Conservation (phyloP, 2,329 filamentous ascomycete genomes). For the Phialemoniopsis sp. region DNA sequence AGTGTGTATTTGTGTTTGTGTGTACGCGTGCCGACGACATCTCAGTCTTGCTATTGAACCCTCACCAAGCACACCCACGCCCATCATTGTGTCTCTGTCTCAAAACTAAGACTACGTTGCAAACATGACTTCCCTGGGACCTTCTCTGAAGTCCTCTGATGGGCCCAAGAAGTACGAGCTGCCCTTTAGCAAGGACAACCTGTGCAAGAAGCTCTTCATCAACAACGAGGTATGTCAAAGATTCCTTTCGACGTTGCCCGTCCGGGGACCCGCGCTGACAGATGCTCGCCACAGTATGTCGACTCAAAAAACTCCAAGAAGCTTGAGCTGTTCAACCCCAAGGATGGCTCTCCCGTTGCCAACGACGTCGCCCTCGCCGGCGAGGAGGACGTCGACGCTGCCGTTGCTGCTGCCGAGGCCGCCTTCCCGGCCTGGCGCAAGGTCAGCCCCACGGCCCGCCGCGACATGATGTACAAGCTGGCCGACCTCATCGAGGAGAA, state of each 20-base stretch:
- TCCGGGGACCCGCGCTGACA: not conserved
- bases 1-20: too few relatives aligned
- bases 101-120: not conserved
- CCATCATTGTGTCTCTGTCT: not conserved
- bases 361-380: conserved; percentile 41
- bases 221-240: conserved; percentile 24
- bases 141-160: conserved; percentile 11
- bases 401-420: conserved; percentile 41
- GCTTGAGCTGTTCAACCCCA: conserved; percentile 43
- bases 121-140: conserved; percentile 16
- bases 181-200: conserved; percentile 21
- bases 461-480: conserved; percentile 35
- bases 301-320: conserved; percentile 38
- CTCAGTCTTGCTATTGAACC: too few relatives aligned
- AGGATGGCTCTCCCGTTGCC: conserved; percentile 42
- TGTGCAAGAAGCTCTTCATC: conserved; percentile 31
- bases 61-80: too few relatives aligned
- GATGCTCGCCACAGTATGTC: conserved; percentile 21
- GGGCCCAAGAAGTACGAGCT: conserved; percentile 8
- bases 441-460: conserved; percentile 26
- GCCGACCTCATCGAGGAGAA: conserved; percentile 35
- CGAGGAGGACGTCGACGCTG: conserved; percentile 39
- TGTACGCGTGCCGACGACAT: too few relatives aligned
- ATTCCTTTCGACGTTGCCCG: not conserved
- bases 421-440: conserved; percentile 40